Base-by-base conservation (phyloP, 208 protist species). In the Angomonas desouzai region DNA sequence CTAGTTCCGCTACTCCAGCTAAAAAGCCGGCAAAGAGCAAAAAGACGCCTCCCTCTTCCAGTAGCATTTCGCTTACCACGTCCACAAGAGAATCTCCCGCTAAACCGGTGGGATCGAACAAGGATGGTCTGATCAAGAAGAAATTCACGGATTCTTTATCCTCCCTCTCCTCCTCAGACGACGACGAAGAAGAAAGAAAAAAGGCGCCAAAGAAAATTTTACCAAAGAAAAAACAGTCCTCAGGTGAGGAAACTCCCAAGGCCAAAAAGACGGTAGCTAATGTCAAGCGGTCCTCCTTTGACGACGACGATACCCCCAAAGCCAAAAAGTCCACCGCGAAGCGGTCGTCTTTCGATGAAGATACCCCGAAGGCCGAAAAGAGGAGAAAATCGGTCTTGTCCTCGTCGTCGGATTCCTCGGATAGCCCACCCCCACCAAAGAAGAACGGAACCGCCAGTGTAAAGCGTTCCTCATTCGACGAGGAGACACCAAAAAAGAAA, bases 381-480 rank as follows among this genome's bases (percentile, higher is more conserved):
- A 57, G 3, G 25, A 57, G n/a, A 27, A 57, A 57, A 34, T 6
- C 51, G 45, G 6, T 13, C 36, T 40, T 13, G 6, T 40, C 36
- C 13, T 40, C 36, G 9, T 40, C 36, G 9, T 40, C 36, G 9
- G 6, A 6, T 13, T 40, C 36, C 36, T 40, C 36, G 36, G 36
- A 40, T 18, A 40, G 36, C 13, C 36, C 36, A 18, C 36, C 36
- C 6, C 6, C 9, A 13, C 36, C 13, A 18, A 40, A 40, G 36
- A 40, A 13, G 36, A 40, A 6, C 36, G 13, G 36, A 18, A 40
- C 9, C n/a, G n/a, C n/a, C 6, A 40, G 13, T 13, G n/a, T 30
- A 23, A 32, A 45, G 7, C 55, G 55, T 18, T 60, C 55, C 9
- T 60, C 55, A 4, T 60, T 60, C 25, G 55, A 60, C n/a, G 55